phyloP scores from a whole-genome alignment of 169 alveolate species.

The Plasmodium coatneyi region DNA sequence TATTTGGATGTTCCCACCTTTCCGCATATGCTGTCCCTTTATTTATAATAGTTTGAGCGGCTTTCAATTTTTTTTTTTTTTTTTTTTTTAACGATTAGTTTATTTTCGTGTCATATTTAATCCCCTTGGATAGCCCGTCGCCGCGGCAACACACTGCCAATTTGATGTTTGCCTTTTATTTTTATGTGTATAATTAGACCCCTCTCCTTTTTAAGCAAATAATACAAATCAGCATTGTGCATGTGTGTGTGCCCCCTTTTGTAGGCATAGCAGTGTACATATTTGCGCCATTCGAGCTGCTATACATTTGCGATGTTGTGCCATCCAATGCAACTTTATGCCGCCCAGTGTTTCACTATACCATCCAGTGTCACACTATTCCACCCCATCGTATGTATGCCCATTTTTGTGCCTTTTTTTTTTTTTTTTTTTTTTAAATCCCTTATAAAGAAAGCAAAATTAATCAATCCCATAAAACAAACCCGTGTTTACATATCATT shows the following conservation, averaged over 20 bases:
- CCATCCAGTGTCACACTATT: not conserved
- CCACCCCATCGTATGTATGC: not conserved
- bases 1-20: not conserved
- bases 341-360: not conserved
- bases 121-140: not conserved
- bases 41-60: not conserved
- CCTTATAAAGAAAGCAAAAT: conserved; percentile 16
- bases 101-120: not conserved
- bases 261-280: not conserved
- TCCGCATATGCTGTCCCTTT: not conserved
- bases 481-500: not conserved
- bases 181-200: conserved; percentile 28
- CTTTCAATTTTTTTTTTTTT: not conserved
- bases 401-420: conserved; percentile 1
- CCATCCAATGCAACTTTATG: not conserved
- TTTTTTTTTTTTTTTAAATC: conserved; percentile 10
- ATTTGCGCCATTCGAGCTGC: not conserved
- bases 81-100: not conserved
- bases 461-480: not conserved
- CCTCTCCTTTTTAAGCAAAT: not conserved
- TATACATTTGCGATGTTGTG: not conserved
- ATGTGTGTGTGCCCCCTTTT: not conserved
- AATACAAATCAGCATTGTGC: not conserved
- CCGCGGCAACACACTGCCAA: not conserved
- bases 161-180: conserved; percentile 24